Percentiles rank a stretch among this genome's conserved stretches.
These are phyloP conservation scores for Paramecium caudatum DNA, from an alignment of 73 alveolate species.

Conservation along the genomic window DNA sequence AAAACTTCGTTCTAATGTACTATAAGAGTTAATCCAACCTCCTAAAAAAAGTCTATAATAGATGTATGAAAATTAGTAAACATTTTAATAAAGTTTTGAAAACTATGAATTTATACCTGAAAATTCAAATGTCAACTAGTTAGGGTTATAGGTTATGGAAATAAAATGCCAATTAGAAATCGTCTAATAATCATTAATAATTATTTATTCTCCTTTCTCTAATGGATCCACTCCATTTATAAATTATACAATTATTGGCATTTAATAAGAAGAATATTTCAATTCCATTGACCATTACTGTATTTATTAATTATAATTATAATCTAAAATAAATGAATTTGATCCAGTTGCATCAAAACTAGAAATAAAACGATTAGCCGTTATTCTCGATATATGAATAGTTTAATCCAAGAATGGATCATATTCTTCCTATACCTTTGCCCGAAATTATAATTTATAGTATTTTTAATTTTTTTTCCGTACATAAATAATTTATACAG, in stretches of 20 bases:
- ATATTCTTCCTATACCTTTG: background rate
- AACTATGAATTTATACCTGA: background rate
- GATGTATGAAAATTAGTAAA: background rate
- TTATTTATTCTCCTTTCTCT: background rate
- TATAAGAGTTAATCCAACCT: background rate
- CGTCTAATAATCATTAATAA: background rate
- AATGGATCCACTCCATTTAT: conserved; percentile 4
- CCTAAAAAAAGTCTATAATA: conserved; percentile 10
- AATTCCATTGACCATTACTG: background rate
- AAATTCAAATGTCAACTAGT: background rate
- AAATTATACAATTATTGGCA: conserved; percentile 14
- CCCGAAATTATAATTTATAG: background rate
- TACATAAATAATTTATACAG: no score
- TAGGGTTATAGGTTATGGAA: background rate
- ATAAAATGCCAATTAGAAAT: background rate
- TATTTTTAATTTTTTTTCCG: no score
- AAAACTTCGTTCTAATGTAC: background rate
- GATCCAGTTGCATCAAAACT: background rate
- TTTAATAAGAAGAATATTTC: background rate
- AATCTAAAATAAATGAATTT: conserved; percentile 3
- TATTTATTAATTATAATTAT: background rate
- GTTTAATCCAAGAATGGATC: background rate
- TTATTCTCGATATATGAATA: background rate
- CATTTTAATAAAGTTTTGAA: background rate
- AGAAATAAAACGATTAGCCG: background rate